Percentiles rank a stretch among this genome's conserved stretches.
phyloP scores from a whole-genome alignment of 257 asterid species.

The Solanum ossicruentum region DNA sequence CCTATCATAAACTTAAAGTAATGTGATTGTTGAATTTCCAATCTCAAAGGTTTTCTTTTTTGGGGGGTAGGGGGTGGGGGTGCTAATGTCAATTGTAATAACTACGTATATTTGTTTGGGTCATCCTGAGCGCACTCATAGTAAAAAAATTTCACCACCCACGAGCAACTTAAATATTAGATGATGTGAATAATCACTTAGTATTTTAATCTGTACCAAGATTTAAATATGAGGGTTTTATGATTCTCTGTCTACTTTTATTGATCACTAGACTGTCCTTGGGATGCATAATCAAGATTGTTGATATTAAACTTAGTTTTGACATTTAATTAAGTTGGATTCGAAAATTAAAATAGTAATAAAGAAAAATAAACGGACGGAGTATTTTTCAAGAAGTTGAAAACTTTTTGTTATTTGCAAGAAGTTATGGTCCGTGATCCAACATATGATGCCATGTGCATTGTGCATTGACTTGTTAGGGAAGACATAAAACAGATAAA shows the following conservation, averaged over 20 bases:
- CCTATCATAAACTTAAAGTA: neutral
- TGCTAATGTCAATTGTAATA: too few species aligned
- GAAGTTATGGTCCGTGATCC: neutral
- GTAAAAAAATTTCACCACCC: neutral
- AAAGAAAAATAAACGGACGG: too few species aligned
- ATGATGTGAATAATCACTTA: neutral
- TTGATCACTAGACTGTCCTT: neutral
- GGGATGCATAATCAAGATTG: neutral
- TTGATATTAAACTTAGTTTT: neutral
- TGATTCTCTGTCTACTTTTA: neutral
- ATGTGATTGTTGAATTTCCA: neutral
- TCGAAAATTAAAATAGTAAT: too few species aligned
- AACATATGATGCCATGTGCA: neutral
- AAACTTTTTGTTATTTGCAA: neutral
- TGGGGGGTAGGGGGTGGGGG: too few species aligned
- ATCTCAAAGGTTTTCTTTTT: neutral
- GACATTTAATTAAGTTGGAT: too few species aligned
- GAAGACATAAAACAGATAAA: neutral
- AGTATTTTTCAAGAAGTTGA: neutral
- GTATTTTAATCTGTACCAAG: neutral
- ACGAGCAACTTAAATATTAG: neutral
- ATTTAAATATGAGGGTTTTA: neutral
- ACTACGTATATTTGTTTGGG: neutral
- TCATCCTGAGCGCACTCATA: too few species aligned
- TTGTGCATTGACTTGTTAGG: neutral